Evolutionary conservation across 305 asterid genomes (phyloP).

Genomic region (Petunia hybrid): DNA sequence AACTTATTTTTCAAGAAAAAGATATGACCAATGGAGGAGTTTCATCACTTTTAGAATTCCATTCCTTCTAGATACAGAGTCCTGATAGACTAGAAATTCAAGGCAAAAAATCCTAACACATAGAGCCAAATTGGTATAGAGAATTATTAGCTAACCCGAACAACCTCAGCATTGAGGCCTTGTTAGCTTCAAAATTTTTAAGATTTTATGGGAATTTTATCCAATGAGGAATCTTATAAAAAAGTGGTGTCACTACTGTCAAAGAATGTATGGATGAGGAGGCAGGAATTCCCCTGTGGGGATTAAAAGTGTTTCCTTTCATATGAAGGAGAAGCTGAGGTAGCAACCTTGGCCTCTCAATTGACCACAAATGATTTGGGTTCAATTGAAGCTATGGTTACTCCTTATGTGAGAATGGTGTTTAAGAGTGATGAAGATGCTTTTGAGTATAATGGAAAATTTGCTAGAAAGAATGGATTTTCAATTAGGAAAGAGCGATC

Average conservation of each 20-base stretch:
- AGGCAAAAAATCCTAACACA: too few relatives aligned
- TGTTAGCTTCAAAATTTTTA: too few relatives aligned
- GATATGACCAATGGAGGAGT: too few relatives aligned
- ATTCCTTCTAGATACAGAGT: too few relatives aligned
- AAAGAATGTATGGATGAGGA: slow-evolving; percentile 63
- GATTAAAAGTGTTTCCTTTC: slow-evolving; percentile 74
- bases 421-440: slow-evolving; percentile 66
- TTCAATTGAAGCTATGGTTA: slow-evolving; percentile 44
- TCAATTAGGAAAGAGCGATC: slow-evolving; percentile 69
- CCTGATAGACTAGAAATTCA: too few relatives aligned
- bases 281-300: slow-evolving; percentile 76
- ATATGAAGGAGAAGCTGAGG: slow-evolving; percentile 55
- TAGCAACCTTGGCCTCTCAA: slow-evolving; percentile 44
- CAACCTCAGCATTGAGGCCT: too few relatives aligned
- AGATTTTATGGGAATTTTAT: too few relatives aligned
- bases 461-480: slow-evolving; percentile 71
- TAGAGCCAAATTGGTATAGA: too few relatives aligned
- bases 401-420: slow-evolving; percentile 75
- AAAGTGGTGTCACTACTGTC: slow-evolving; percentile 57
- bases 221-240: too few relatives aligned
- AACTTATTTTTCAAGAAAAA: too few relatives aligned
- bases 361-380: slow-evolving; percentile 47
- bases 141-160: too few relatives aligned
- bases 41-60: too few relatives aligned
- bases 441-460: slow-evolving; percentile 58